These are phyloP conservation scores for Chlorella variabilis DNA, from an alignment of 163 green algal species.

Conservation along the genomic window DNA sequence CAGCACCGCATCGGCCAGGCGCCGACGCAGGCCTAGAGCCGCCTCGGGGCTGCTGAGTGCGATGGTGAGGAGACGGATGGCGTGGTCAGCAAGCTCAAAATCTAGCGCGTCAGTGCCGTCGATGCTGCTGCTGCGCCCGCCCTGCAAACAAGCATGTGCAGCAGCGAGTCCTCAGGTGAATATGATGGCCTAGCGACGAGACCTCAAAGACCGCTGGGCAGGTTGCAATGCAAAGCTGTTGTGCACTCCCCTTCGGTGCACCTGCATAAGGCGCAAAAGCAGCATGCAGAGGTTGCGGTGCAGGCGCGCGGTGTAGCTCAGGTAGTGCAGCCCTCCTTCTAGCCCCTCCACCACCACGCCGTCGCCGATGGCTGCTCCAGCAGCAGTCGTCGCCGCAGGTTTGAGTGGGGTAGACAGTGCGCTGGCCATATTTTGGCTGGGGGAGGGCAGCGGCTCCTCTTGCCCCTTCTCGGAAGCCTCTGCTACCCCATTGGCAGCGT, in stretches of 20 bases:
- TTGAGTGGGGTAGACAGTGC: constrained; percentile 10
- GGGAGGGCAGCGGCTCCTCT: constrained; percentile 12
- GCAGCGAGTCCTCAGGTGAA: too few relatives aligned
- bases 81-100: constrained; percentile 45
- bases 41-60: constrained; percentile 32
- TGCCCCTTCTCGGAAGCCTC: background rate
- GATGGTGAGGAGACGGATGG: constrained; percentile 36
- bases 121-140: background rate
- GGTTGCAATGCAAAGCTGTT: too few relatives aligned
- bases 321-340: background rate
- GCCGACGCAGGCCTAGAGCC: constrained; percentile 26
- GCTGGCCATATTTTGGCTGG: constrained; percentile 19
- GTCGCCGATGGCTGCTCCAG: background rate
- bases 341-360: constrained; percentile 17
- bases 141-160: constrained; percentile 1
- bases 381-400: background rate
- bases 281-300: constrained; percentile 18
- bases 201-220: too few relatives aligned
- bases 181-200: too few relatives aligned
- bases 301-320: background rate
- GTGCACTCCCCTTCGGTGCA: too few relatives aligned
- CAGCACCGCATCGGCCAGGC: constrained; percentile 40
- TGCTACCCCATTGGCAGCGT: too few relatives aligned
- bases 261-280: constrained; percentile 16
- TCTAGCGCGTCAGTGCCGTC: constrained; percentile 2